Evolutionary conservation across 2,329 filamentous ascomycete species (phyloP), one percentile per base, ranked within the genome.

Genomic region (Trichoderma sp.): DNA sequence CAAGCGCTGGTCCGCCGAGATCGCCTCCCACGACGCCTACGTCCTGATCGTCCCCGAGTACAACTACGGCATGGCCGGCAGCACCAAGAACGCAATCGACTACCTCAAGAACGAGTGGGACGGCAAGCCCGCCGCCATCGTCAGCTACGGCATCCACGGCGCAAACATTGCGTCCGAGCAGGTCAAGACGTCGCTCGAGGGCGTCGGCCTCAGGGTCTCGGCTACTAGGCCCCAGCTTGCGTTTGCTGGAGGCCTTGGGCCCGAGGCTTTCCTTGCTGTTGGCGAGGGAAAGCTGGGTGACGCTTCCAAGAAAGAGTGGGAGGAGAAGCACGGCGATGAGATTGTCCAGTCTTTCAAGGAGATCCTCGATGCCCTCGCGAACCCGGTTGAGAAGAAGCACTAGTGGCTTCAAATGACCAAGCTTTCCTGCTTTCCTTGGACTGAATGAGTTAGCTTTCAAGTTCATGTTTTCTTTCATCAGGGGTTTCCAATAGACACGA

Each of bases 31-130:
- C 75, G 79, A 81, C 69, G 82, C 73, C 32, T 84, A 82, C 74
- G 73, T 85, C 48, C 74, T 84, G 57, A 78, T 84, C 57, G 76
- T 79, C 17, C 79, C 81, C 2, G 80, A 84, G 75, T 88, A 87
- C 74, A 87, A 88, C 77, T 84, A 78, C 74, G 81, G 84, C 34
- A 77, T 86, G n/a, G 78, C 85, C 0, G 86, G 82, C 0, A 80
- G 78, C 35, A 75, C 84, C 56, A 88, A 88, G 78, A 89, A 87
- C 74, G 86, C 86, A 22, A 82, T 89, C 69, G 86, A 89, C 74
- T 88, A 86, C 74, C 80, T 89, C 9, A 82, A 80, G 70, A 76
- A 87, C 73, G 86, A 87, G 72, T 87, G 84, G 84, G 80, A 76
- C 32, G 84, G 82, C 9, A 88, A 88, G 73, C 83, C 85, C 0